A percentile compares a stretch with the other conserved stretches of the same genome.
These are phyloP conservation scores for Aquilaria yunnanensis DNA, from an alignment of 345 rosid species.

Conservation along the genomic window DNA sequence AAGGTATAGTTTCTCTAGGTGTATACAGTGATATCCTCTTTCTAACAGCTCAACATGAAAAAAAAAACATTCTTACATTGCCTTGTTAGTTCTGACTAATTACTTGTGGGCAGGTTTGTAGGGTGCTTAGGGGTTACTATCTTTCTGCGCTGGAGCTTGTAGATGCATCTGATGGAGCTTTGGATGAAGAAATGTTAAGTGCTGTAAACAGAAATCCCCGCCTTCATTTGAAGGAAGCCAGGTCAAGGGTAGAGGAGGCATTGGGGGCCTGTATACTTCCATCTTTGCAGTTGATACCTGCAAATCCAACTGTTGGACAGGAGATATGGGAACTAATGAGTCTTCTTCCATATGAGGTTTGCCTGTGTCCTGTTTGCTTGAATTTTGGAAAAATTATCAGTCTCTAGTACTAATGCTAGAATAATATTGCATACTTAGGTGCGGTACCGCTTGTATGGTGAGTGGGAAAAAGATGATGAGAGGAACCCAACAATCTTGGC, in stretches of 20 bases:
- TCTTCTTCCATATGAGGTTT: constrained; percentile 97
- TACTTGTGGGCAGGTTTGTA: constrained; percentile 67
- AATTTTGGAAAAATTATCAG: constrained; percentile 18
- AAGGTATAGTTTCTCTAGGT: constrained; percentile 45
- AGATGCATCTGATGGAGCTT: constrained; percentile 31
- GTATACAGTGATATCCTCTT: background rate
- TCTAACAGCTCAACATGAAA: too few species aligned
- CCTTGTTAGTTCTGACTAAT: background rate
- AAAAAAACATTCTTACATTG: too few species aligned
- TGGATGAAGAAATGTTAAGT: constrained; percentile 32
- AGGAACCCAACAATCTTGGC: constrained; percentile 82
- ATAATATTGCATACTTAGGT: constrained; percentile 46
- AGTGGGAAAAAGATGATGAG: constrained; percentile 99
- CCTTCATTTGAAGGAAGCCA: constrained; percentile 74
- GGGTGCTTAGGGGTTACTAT: constrained; percentile 79
- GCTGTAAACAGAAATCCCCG: constrained; percentile 48
- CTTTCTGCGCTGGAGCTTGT: constrained; percentile 65
- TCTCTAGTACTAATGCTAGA: constrained; percentile 23
- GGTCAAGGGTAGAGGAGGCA: constrained; percentile 91
- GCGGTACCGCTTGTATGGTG: constrained; percentile 97
- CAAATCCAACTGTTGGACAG: constrained; percentile 98
- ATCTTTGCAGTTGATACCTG: constrained; percentile 92
- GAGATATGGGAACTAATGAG: constrained; percentile 98
- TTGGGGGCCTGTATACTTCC: constrained; percentile 87
- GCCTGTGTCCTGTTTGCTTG: constrained; percentile 27